Conservation (phyloP, 2,329 filamentous ascomycete species). For the Lachnum nothofagi region DNA sequence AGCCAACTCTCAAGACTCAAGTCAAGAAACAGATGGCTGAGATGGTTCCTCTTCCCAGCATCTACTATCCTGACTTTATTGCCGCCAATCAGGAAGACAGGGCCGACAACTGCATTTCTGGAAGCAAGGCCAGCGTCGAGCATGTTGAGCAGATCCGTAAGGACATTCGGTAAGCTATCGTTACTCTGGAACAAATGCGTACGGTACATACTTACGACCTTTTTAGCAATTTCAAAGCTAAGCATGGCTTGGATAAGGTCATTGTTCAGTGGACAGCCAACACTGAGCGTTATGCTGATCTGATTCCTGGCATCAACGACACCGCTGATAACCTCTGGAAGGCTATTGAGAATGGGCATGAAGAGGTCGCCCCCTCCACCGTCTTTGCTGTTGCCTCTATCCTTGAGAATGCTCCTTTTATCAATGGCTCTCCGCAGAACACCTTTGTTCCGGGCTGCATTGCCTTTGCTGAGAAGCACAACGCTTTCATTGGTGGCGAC, state of each 20-base stretch:
- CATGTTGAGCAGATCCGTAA: conserved; percentile 91
- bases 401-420: conserved; percentile 84
- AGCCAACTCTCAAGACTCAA: conserved; percentile 85
- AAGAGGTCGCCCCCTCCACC: conserved; percentile 90
- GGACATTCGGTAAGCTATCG: conserved; percentile 78
- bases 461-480: conserved; percentile 78
- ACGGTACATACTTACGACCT: too few relatives aligned
- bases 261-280: conserved; percentile 99
- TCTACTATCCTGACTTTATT: conserved; percentile 99
- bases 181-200: too few relatives aligned
- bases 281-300: conserved; percentile 91
- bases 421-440: conserved; percentile 99
- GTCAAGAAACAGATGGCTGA: conserved; percentile 89
- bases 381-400: conserved; percentile 94
- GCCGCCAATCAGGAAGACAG: conserved; percentile 96
- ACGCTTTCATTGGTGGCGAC: conserved; percentile 90
- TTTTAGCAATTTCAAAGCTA: conserved; percentile 75
- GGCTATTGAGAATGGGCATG: conserved; percentile 79
- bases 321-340: conserved; percentile 90
- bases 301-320: conserved; percentile 86
- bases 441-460: conserved; percentile 94
- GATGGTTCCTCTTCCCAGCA: conserved; percentile 84
- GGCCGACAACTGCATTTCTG: conserved; percentile 83
- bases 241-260: conserved; percentile 84
- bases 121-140: conserved; percentile 74